phyloP scores from a whole-genome alignment of 164 flowering plant genomes.

The Hamamelis virginiana region DNA sequence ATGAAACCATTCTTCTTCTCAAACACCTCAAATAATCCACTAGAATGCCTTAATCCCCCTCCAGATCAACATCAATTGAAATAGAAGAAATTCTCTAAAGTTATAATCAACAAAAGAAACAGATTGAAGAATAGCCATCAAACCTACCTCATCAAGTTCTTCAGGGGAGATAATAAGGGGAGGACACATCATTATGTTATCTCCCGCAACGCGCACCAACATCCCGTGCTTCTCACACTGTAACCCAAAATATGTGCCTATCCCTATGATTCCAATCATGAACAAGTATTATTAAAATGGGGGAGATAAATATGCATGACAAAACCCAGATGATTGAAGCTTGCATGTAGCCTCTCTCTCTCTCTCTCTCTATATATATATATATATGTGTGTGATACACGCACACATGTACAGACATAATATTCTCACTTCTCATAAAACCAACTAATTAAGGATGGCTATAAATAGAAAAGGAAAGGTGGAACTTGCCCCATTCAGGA shows the following conservation, averaged over 20 bases:
- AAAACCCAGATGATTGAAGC: not conserved
- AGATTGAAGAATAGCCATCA: not conserved
- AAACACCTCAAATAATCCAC: not conserved
- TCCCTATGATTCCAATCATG: slow-evolving; percentile 37
- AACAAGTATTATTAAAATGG: not conserved
- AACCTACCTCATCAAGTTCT: slow-evolving; percentile 72
- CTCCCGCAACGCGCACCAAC: slow-evolving; percentile 93
- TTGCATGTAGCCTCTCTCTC: too few species aligned
- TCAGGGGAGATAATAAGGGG: slow-evolving; percentile 71
- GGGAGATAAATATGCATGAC: not conserved
- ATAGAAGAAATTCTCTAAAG: too few species aligned
- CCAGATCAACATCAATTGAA: too few species aligned
- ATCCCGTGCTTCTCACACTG: slow-evolving; percentile 86
- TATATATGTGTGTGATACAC: too few species aligned
- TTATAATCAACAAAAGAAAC: too few species aligned
- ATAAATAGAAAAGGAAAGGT: not conserved
- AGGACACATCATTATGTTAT: slow-evolving; percentile 89
- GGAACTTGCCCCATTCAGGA: slow-evolving; percentile 86
- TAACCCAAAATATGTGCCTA: slow-evolving; percentile 86
- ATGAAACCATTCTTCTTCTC: not conserved
- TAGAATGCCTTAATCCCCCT: not conserved
- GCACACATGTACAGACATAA: too few species aligned
- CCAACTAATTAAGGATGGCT: too few species aligned
- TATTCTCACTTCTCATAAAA: too few species aligned
- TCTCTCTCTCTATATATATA: too few species aligned